phyloP scores from a whole-genome alignment of 2,329 filamentous ascomycete species.

The Botrytis paeoniae region DNA sequence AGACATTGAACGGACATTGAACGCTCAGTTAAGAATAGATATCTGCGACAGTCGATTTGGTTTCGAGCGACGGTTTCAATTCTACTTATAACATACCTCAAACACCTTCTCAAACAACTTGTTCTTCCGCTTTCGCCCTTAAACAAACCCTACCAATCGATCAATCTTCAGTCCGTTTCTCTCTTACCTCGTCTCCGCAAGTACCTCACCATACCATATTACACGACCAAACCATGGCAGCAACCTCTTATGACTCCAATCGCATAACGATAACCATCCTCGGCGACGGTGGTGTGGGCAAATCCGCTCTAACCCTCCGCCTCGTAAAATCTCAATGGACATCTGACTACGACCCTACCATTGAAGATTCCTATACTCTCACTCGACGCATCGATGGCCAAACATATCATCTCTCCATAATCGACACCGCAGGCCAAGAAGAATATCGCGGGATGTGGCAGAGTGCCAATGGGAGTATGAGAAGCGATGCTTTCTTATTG shows the following conservation, averaged over 20 bases:
- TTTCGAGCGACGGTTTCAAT: background rate
- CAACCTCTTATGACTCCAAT: slow-evolving; percentile 19
- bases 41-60: background rate
- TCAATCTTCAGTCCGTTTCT: background rate
- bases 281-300: slow-evolving; percentile 80
- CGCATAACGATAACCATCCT: slow-evolving; percentile 75
- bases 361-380: slow-evolving; percentile 82
- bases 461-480: slow-evolving; percentile 60
- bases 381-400: slow-evolving; percentile 75
- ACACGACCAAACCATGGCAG: background rate
- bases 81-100: background rate
- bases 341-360: slow-evolving; percentile 76
- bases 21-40: background rate
- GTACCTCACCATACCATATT: background rate
- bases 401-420: slow-evolving; percentile 74
- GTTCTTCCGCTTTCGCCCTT: background rate
- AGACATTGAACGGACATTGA: background rate
- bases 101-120: slow-evolving; percentile 1
- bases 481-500: slow-evolving; percentile 77
- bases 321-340: slow-evolving; percentile 83
- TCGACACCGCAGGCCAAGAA: slow-evolving; percentile 85
- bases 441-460: slow-evolving; percentile 86
- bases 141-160: background rate
- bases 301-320: slow-evolving; percentile 80
- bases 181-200: background rate